A percentile compares a stretch with the other conserved stretches of the same genome.
Evolutionary conservation across 768 basidiomycete genomes (phyloP).

Genomic region (Russula dissimulans): DNA sequence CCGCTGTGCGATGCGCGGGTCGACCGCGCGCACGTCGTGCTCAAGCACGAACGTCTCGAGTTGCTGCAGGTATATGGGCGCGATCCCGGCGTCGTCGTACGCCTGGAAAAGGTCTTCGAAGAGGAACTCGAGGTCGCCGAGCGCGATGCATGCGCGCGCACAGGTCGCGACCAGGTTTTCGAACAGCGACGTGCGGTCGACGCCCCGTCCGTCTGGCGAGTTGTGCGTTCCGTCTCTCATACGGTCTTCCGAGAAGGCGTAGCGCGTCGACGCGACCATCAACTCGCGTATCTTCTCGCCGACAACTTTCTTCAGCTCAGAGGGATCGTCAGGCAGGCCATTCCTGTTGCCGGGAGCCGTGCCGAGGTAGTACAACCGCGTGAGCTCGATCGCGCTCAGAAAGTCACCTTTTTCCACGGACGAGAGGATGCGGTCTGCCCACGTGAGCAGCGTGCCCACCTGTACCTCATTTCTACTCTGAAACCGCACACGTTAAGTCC

Average conservation of each 20-base stretch:
- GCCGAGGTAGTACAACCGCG: slow-evolving; percentile 71
- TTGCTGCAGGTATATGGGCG: slow-evolving; percentile 71
- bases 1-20: slow-evolving; percentile 81
- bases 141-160: slow-evolving; percentile 69
- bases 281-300: slow-evolving; percentile 71
- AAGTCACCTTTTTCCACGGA: slow-evolving; percentile 84
- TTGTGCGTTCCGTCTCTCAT: slow-evolving; percentile 83
- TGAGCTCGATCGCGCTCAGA: slow-evolving; percentile 79
- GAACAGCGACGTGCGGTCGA: slow-evolving; percentile 85
- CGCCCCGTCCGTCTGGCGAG: slow-evolving; percentile 77
- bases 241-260: slow-evolving; percentile 92
- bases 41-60: slow-evolving; percentile 78
- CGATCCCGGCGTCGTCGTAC: slow-evolving; percentile 78
- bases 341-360: slow-evolving; percentile 80
- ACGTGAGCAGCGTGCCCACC: slow-evolving; percentile 82
- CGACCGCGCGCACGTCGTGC: slow-evolving; percentile 61
- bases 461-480: slow-evolving; percentile 58
- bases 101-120: slow-evolving; percentile 91
- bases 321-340: slow-evolving; percentile 62
- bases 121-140: slow-evolving; percentile 75
- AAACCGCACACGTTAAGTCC: slow-evolving; percentile 4
- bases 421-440: slow-evolving; percentile 87
- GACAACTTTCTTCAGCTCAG: slow-evolving; percentile 52
- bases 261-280: slow-evolving; percentile 79
- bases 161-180: slow-evolving; percentile 76